Evolutionary conservation across 164 flowering plant species (phyloP).

Genomic region (Kalanchoe fedtschenkoi): DNA sequence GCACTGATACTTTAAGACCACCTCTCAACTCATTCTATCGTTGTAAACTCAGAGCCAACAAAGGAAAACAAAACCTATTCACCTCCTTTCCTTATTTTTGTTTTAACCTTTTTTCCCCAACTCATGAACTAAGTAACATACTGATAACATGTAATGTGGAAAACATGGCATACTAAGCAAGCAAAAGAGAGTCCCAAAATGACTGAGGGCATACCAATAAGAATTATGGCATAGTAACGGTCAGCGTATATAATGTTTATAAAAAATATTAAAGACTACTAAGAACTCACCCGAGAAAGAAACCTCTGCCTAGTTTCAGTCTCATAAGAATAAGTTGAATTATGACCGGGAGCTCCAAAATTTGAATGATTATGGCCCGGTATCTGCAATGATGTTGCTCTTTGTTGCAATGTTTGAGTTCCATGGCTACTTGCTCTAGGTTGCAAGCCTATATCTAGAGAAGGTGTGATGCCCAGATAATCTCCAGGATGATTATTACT

Average conservation of each 20-base stretch:
- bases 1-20: neutral
- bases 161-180: neutral
- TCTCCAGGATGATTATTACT: too few species aligned
- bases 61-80: neutral
- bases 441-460: neutral
- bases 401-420: neutral
- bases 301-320: neutral
- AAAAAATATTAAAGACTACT: neutral
- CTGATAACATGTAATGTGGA: neutral
- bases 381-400: neutral
- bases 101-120: neutral
- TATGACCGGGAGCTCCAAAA: neutral
- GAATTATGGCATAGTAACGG: neutral
- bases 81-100: neutral
- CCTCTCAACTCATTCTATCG: neutral
- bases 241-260: neutral
- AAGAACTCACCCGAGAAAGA: neutral
- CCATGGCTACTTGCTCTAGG: neutral
- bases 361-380: neutral
- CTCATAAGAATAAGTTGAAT: neutral
- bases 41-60: neutral
- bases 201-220: neutral
- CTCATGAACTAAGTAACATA: neutral
- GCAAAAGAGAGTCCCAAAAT: neutral
- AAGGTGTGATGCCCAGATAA: too few species aligned